Conservation (phyloP, 192 early-diverging fungal genomes). For the Coemansia umbellata region DNA sequence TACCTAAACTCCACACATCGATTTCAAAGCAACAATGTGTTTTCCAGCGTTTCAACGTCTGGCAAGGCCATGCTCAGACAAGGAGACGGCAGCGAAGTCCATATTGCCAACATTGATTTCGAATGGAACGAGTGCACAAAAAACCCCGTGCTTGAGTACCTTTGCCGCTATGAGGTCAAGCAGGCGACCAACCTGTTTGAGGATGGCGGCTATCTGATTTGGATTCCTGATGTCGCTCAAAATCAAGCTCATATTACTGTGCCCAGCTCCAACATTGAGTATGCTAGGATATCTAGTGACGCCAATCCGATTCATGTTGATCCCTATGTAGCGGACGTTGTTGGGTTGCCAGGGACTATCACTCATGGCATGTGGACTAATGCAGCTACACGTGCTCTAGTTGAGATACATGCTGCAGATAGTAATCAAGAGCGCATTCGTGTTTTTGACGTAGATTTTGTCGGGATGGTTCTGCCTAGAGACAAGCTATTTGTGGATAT, state of each 20-base stretch:
- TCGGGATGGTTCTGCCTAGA: conserved; percentile 84
- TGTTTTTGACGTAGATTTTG: conserved; percentile 72
- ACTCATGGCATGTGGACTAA: conserved; percentile 97
- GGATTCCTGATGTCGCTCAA: not conserved
- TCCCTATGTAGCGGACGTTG: conserved; percentile 84
- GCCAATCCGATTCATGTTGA: conserved; percentile 91
- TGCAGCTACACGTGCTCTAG: conserved; percentile 82
- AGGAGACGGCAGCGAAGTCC: conserved; percentile 54
- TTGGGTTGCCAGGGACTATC: conserved; percentile 79
- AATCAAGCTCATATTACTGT: conserved; percentile 17
- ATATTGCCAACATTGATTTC: conserved; percentile 76
- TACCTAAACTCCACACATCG: conserved; percentile 66
- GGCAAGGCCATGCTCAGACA: conserved; percentile 57
- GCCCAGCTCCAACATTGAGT: conserved; percentile 73
- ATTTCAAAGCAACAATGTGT: conserved; percentile 55
- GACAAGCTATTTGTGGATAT: conserved; percentile 80
- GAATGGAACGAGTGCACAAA: conserved; percentile 59
- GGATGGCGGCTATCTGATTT: conserved; percentile 55
- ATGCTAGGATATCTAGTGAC: conserved; percentile 77
- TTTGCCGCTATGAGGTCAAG: conserved; percentile 63
- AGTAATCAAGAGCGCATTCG: conserved; percentile 80
- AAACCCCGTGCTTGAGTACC: conserved; percentile 78
- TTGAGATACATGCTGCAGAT: conserved; percentile 83
- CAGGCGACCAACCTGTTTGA: conserved; percentile 72
- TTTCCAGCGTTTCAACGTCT: conserved; percentile 67